A percentile compares a stretch with the other conserved stretches of the same genome.
Conservation (phyloP, 1,139 yeast species). For the Pichia sp. region DNA sequence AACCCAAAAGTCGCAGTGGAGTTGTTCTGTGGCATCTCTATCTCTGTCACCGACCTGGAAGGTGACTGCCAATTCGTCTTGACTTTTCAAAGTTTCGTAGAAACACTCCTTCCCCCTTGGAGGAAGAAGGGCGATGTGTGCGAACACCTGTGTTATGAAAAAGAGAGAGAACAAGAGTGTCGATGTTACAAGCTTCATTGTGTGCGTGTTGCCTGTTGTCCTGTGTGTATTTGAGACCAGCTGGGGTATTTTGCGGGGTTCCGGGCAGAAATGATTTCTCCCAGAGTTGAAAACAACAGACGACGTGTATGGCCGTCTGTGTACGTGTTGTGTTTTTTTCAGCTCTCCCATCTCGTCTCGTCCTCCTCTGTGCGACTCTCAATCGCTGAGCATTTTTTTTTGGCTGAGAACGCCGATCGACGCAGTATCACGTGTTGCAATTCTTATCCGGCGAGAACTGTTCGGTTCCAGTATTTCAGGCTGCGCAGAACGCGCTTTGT, state of each 20-base stretch:
- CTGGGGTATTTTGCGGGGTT: too few species aligned
- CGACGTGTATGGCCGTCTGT: not conserved
- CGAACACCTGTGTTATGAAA: conserved; percentile 32
- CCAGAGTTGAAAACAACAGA: not conserved
- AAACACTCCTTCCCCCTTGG: conserved; percentile 87
- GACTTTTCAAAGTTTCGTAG: conserved; percentile 72
- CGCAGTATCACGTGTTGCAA: not conserved
- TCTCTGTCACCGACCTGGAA: conserved; percentile 95
- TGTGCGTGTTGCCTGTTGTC: not conserved
- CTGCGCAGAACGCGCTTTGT: not conserved
- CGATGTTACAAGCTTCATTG: conserved; percentile 7
- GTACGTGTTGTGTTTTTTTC: not conserved
- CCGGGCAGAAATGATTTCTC: not conserved
- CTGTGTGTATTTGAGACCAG: too few species aligned
- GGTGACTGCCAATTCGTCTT: conserved; percentile 83
- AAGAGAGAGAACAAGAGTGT: conserved; percentile 15
- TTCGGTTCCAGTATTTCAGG: not conserved
- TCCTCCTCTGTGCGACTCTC: not conserved
- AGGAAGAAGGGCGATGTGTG: conserved; percentile 82
- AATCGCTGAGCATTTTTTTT: not conserved
- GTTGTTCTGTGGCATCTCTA: conserved; percentile 71
- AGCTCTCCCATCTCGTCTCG: too few species aligned
- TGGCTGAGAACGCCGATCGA: not conserved
- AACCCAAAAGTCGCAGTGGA: conserved; percentile 70
- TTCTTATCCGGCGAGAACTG: not conserved